phyloP scores from a whole-genome alignment of 106 monocot species.

The Apostasia ramifera region DNA sequence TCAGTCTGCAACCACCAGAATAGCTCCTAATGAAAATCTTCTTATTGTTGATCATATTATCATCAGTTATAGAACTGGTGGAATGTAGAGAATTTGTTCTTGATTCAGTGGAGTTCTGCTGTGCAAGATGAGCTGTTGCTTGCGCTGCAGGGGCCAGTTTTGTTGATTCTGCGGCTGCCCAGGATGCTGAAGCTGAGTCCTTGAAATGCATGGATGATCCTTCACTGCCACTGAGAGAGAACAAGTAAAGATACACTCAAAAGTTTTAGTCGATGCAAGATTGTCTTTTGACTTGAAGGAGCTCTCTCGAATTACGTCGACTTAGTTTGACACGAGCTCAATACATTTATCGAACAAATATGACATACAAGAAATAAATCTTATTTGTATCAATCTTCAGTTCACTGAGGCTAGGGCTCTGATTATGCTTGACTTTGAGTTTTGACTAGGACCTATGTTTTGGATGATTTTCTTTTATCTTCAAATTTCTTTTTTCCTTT shows the following conservation, averaged over 20 bases:
- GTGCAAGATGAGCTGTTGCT: slow-evolving; percentile 53
- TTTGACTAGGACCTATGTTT: too few species aligned
- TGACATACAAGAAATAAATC: too few species aligned
- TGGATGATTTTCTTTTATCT: too few species aligned
- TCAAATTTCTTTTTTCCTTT: too few species aligned
- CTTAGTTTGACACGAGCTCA: too few species aligned
- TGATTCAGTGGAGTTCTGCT: slow-evolving; percentile 26
- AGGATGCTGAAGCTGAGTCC: slow-evolving; percentile 56
- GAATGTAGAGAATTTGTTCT: slow-evolving; percentile 12
- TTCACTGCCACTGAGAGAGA: slow-evolving; percentile 13
- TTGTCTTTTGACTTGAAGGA: too few species aligned
- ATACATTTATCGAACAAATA: too few species aligned
- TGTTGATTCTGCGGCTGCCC: slow-evolving; percentile 71
- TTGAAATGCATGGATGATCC: slow-evolving; percentile 31
- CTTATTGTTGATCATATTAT: slow-evolving; percentile 8
- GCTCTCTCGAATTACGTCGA: too few species aligned
- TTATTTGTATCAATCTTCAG: too few species aligned
- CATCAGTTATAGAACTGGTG: slow-evolving; percentile 6
- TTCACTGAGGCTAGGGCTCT: too few species aligned
- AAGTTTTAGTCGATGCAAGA: neutral
- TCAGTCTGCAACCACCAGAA: slow-evolving; percentile 4
- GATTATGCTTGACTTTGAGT: too few species aligned
- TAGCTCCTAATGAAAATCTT: slow-evolving; percentile 31
- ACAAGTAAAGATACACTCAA: neutral
- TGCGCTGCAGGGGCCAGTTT: slow-evolving; percentile 58